Evolutionary conservation across 257 asterid genomes (phyloP).

Genomic region (Striga asiatica): DNA sequence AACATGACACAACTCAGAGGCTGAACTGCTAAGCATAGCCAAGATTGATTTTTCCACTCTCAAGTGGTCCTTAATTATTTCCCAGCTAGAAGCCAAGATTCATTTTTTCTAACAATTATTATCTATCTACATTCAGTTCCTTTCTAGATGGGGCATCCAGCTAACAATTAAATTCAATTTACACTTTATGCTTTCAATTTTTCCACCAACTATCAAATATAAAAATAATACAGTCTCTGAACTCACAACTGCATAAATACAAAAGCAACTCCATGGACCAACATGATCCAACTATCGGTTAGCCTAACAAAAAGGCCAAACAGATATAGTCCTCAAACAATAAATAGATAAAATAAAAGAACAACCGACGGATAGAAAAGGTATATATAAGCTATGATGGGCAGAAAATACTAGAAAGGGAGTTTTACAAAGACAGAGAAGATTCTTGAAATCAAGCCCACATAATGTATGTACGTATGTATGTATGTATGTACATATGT

Average conservation of each 20-base stretch:
- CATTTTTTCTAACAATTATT: background rate
- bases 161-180: background rate
- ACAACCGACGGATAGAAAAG: too few relatives aligned
- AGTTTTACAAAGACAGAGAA: background rate
- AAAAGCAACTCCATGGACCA: background rate
- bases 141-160: background rate
- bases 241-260: background rate
- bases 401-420: background rate
- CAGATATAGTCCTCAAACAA: background rate
- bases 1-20: too few relatives aligned
- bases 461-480: background rate
- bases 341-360: too few relatives aligned
- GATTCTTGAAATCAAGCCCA: slow-evolving; percentile 1
- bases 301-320: background rate
- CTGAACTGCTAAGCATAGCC: background rate
- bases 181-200: background rate
- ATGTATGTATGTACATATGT: background rate
- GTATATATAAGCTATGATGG: too few relatives aligned
- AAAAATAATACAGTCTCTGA: background rate
- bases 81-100: too few relatives aligned
- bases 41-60: background rate
- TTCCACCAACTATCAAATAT: background rate
- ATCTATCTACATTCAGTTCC: background rate
- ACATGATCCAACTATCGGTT: background rate
- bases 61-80: too few relatives aligned